Percentiles rank a stretch among this genome's conserved stretches.
These are phyloP conservation scores for Elsinoe fawcettii DNA, from an alignment of 2,329 filamentous ascomycete genomes.

Conservation along the genomic window DNA sequence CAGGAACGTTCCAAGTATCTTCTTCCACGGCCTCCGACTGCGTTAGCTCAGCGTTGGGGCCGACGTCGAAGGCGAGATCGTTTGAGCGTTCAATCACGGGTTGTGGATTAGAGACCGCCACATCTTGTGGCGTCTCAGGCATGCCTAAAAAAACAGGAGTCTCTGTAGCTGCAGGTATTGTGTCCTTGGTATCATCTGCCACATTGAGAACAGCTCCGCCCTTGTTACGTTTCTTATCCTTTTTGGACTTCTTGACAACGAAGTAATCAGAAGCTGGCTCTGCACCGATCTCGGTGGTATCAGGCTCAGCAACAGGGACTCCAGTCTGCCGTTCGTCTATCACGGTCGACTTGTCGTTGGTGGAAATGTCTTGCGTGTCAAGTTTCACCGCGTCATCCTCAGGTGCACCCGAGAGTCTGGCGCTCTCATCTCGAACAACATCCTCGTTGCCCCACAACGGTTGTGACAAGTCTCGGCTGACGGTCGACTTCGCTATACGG, in stretches of 20 bases:
- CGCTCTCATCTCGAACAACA: constrained; percentile 27
- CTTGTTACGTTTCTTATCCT: constrained; percentile 24
- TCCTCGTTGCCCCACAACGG: constrained; percentile 28
- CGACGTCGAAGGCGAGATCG: background rate
- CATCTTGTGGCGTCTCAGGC: constrained; percentile 4
- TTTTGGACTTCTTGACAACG: constrained; percentile 27
- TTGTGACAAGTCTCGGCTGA: background rate
- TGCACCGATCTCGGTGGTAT: background rate
- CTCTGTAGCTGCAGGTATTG: background rate
- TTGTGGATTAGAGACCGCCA: background rate
- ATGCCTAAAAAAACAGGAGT: background rate
- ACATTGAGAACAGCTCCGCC: background rate
- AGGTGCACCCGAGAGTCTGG: background rate
- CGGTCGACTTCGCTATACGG: background rate
- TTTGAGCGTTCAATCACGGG: background rate
- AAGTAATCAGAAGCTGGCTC: background rate
- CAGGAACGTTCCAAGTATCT: constrained; percentile 6
- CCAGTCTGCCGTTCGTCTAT: background rate
- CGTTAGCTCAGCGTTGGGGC: background rate
- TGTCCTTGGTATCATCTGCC: background rate
- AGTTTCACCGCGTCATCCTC: background rate
- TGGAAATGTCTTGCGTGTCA: background rate
- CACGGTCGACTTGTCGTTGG: background rate
- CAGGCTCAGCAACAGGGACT: background rate
- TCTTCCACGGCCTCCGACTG: constrained; percentile 11